phyloP scores from a whole-genome alignment of 2,329 filamentous ascomycete genomes.

The Colletotrichum sidae region DNA sequence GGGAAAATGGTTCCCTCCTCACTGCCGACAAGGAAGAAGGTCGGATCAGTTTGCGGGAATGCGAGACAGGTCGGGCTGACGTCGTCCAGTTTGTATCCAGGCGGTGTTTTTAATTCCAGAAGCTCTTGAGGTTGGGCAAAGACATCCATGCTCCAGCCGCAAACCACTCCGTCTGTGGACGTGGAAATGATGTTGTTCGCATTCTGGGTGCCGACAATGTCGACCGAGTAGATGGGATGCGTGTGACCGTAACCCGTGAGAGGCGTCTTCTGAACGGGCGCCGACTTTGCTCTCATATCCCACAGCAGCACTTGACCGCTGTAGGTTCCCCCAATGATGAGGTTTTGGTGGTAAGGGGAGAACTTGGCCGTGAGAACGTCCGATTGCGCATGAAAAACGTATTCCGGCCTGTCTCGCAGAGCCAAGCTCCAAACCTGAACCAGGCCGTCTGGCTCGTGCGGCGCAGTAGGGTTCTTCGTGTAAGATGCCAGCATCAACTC shows the following conservation, averaged over 20 bases:
- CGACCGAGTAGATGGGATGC: slow-evolving; percentile 94
- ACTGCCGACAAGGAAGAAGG: slow-evolving; percentile 96
- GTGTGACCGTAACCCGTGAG: slow-evolving; percentile 95
- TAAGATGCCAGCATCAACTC: slow-evolving; percentile 95
- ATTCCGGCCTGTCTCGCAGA: slow-evolving; percentile 93
- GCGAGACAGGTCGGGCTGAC: slow-evolving; percentile 94
- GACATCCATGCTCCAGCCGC: slow-evolving; percentile 98
- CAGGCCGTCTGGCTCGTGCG: slow-evolving; percentile 91
- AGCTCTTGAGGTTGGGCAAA: slow-evolving; percentile 96
- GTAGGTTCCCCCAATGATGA: slow-evolving; percentile 96
- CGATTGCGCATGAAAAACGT: slow-evolving; percentile 95
- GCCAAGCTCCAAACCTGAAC: slow-evolving; percentile 98
- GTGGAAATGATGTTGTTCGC: slow-evolving; percentile 98
- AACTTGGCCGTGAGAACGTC: slow-evolving; percentile 97
- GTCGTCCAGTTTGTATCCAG: slow-evolving; percentile 91
- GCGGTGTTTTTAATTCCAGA: slow-evolving; percentile 86
- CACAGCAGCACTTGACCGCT: slow-evolving; percentile 96
- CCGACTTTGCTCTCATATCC: slow-evolving; percentile 92
- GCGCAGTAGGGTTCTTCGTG: slow-evolving; percentile 95
- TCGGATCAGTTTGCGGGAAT: slow-evolving; percentile 94
- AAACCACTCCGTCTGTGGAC: slow-evolving; percentile 96
- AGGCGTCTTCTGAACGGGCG: slow-evolving; percentile 94
- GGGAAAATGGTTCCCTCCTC: slow-evolving; percentile 98
- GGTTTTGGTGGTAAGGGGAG: slow-evolving; percentile 97
- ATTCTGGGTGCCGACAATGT: slow-evolving; percentile 97